Evolutionary conservation across 2,329 filamentous ascomycete genomes (phyloP), one percentile per base, ranked within the genome.

Genomic region (Calonectria hongkongensis): DNA sequence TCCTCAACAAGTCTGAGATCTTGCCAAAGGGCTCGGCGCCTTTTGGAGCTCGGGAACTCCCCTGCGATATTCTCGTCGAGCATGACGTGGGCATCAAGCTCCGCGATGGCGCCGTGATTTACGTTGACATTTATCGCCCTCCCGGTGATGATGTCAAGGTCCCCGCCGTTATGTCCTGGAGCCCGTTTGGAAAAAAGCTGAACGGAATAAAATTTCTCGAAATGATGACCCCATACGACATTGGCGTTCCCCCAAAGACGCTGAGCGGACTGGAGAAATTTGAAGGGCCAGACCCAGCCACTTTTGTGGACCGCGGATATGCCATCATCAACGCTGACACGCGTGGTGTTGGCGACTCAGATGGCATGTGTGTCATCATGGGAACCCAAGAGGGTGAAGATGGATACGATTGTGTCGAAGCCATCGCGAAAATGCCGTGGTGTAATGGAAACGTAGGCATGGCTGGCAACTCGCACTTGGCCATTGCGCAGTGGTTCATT

Each of bases 161-260:
- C 0, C 87, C 87, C 2, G 86, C 85, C 4, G 80, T 88, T 39
- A 75, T 88, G 2, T 81, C 82, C 65, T 88, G 86, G 86, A 84
- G 82, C 5, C 83, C 82, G n/a, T 88, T 86, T 71, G 87, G 87
- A 33, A 89, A 89, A 75, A 86, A 87, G 74, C 86, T 84, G 73
- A 84, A 81, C 25, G 84, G 83, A 2, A 74, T 87, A 6, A 78
- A 82, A 18, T 86, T 86, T 81, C 79, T 86, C 8, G 41, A 68
- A 36, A 68, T 47, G n/a, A 76, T 78, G 54, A 76, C 36, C 45
- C 68, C 27, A 12, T 78, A 75, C 76, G 54, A 74, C 41, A 75
- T 77, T 60, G 79, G 78, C 21, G 72, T 81, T 21, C 51, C 51
- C 10, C 51, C 51, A 25, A 56, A 39, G 18, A 50, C 65, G 6